phyloP scores from a whole-genome alignment of 2,329 filamentous ascomycete genomes.

The Epichloe coenophiala region DNA sequence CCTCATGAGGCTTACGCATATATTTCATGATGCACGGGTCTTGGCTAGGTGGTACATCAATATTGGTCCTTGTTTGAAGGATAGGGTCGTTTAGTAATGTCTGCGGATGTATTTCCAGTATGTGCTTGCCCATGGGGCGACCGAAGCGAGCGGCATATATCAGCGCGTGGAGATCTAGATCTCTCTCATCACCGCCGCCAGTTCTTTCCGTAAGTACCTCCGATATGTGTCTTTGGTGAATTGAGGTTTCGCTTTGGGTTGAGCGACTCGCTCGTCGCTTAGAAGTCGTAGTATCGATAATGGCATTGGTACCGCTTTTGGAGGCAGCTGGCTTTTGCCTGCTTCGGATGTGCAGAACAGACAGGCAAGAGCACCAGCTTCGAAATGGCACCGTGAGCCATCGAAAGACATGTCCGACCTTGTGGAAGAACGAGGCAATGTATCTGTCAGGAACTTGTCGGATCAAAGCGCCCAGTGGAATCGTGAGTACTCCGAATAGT shows the following conservation, averaged over 20 bases:
- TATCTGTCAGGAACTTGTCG: slow-evolving; percentile 26
- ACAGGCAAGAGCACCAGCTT: slow-evolving; percentile 10
- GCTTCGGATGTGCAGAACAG: slow-evolving; percentile 10
- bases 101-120: slow-evolving; percentile 26
- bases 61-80: slow-evolving; percentile 15
- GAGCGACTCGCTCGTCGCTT: slow-evolving; percentile 4
- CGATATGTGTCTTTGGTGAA: neutral
- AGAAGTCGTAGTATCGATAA: neutral
- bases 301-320: neutral
- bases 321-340: slow-evolving; percentile 12
- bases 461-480: slow-evolving; percentile 42
- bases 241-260: slow-evolving; percentile 2
- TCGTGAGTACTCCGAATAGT: slow-evolving; percentile 50
- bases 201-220: neutral
- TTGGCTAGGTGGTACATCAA: slow-evolving; percentile 25
- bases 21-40: slow-evolving; percentile 20
- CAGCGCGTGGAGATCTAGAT: slow-evolving; percentile 17
- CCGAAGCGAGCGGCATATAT: slow-evolving; percentile 19
- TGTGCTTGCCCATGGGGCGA: slow-evolving; percentile 13
- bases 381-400: slow-evolving; percentile 11
- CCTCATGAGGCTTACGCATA: slow-evolving; percentile 8
- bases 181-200: slow-evolving; percentile 5
- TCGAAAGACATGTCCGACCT: slow-evolving; percentile 9
- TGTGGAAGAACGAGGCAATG: slow-evolving; percentile 16
- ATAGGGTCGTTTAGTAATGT: slow-evolving; percentile 27